phyloP scores from a whole-genome alignment of 371 early-diverging fungal genomes.

The Saksenaea vasiformis region DNA sequence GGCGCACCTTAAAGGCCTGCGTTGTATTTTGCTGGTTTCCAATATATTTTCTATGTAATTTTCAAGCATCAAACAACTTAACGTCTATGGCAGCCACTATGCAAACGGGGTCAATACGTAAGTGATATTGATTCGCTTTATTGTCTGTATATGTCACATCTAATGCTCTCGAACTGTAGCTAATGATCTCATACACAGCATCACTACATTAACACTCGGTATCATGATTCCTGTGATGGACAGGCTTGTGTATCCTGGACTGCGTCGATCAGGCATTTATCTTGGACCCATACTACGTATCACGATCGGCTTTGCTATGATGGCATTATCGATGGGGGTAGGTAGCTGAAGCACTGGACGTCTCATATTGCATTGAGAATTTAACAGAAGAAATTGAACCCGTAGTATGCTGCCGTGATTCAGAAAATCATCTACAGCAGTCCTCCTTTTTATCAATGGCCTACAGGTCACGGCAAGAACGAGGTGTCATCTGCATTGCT shows the following conservation, averaged over 20 bases:
- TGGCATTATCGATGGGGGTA: neutral
- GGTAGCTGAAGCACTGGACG: too few species aligned
- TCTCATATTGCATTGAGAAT: too few species aligned
- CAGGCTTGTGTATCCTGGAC: neutral
- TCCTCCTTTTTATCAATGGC: neutral
- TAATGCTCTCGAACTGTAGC: too few species aligned
- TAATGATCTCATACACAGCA: neutral
- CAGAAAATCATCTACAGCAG: too few species aligned
- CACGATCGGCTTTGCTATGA: neutral
- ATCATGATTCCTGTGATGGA: neutral
- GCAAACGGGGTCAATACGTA: neutral
- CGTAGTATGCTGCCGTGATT: too few species aligned
- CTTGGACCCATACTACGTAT: neutral
- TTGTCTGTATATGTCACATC: neutral
- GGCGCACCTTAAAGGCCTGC: slow-evolving; percentile 63
- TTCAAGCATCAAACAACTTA: slow-evolving; percentile 74
- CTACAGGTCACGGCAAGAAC: too few species aligned
- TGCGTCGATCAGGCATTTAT: neutral
- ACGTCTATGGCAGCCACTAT: slow-evolving; percentile 59
- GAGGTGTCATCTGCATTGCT: too few species aligned
- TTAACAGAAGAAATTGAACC: too few species aligned
- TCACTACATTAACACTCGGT: neutral
- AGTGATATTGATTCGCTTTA: too few species aligned
- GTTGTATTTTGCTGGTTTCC: slow-evolving; percentile 70
- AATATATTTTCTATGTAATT: slow-evolving; percentile 75